Evolutionary conservation across 352 stramenopile species (phyloP).

Genomic region (Pythium periplocum): DNA sequence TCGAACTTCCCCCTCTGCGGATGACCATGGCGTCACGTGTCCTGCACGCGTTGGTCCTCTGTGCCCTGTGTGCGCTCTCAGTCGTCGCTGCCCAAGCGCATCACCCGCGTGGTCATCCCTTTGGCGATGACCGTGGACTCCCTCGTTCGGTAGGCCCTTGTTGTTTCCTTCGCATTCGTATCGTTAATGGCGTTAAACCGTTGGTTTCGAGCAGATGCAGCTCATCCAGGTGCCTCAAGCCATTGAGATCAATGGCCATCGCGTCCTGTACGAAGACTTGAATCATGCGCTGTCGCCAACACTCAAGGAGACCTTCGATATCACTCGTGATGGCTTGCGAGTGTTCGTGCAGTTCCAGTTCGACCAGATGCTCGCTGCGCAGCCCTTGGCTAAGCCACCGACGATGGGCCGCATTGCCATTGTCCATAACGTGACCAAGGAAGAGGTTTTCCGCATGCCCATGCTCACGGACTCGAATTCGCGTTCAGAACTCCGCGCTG

Average conservation of each 20-base stretch:
- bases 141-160: too few species aligned
- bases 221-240: background rate
- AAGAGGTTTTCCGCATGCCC: slow-evolving; percentile 8
- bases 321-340: slow-evolving; percentile 6
- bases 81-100: too few species aligned
- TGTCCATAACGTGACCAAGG: slow-evolving; percentile 13
- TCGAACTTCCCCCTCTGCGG: too few species aligned
- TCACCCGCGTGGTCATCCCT: too few species aligned
- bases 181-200: too few species aligned
- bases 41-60: too few species aligned
- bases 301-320: slow-evolving; percentile 16
- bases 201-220: too few species aligned
- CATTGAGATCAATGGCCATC: slow-evolving; percentile 20
- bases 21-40: too few species aligned
- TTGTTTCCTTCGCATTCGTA: too few species aligned
- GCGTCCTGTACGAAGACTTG: slow-evolving; percentile 15
- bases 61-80: too few species aligned
- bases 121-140: too few species aligned
- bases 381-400: slow-evolving; percentile 6
- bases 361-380: slow-evolving; percentile 11
- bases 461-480: slow-evolving; percentile 5
- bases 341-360: slow-evolving; percentile 16
- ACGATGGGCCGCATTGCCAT: slow-evolving; percentile 9
- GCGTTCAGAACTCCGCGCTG: slow-evolving; percentile 5
- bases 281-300: slow-evolving; percentile 14